Evolutionary conservation across 202 grass and related monocot species (phyloP), one percentile per base, ranked within the genome.

Genomic region (Carex arenaria): DNA sequence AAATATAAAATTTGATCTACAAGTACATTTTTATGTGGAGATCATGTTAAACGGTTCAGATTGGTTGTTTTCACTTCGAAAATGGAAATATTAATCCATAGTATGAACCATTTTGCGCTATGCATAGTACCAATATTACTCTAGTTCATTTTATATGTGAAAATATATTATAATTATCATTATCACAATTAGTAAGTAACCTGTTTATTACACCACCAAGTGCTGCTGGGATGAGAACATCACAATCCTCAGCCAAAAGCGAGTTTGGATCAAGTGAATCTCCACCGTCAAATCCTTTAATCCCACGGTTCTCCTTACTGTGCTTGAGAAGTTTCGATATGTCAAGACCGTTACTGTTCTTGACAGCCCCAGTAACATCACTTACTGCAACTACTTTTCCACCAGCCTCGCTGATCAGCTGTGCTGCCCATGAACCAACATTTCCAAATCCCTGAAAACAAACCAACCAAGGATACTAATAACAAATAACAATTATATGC

Each of bases 161-260:
- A 56, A 34, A 60, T 59, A 20, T 28, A 17, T 19, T 18, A 60
- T n/a, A 42, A 13, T 67, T 67, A 76, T 56, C 23, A 7, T 54
- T 56, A 51, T 32, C 5, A 34, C 28, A 38, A 60, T 36, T 15
- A 60, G 18, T 54, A 34, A 93, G 91, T 30, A 36, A 94, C 96
- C 88, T 99, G 88, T 95, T 99, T 85, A 96, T 96, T 1, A 99
- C 96, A 72, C 96, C 96, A 0, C 96, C 96, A 10, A 99, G 86
- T 0, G 96, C 96, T 36, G 96, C 96, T 0, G 96, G 96, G 22
- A 99, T 88, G 32, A 99, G 89, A 67, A 99, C 91, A 64, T 99
- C 91, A 4, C 93, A 96, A 3, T 96, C 96, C 87, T 96, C 96
- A 59, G 87, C 96, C 34, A 99, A 86, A 84, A 99, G 69, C 5